phyloP scores from a whole-genome alignment of 2,329 filamentous ascomycete genomes.

The Biscogniauxia marginata region DNA sequence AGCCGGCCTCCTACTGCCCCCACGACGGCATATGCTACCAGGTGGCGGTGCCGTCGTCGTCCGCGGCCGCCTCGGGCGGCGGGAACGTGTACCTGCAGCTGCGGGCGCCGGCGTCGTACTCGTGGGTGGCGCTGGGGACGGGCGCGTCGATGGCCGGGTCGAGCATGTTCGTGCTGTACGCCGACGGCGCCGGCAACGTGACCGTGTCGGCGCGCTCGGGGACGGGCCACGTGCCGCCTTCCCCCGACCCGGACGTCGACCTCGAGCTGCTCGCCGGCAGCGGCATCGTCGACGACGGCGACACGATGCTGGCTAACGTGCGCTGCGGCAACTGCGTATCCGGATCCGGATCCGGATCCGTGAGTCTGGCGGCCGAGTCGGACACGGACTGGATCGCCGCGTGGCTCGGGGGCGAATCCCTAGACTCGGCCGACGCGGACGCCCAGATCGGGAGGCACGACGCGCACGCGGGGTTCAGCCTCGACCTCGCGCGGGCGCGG shows the following conservation, averaged over 20 bases:
- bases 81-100: constrained; percentile 64
- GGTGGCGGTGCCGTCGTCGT: constrained; percentile 53
- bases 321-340: constrained; percentile 51
- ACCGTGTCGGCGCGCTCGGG: constrained; percentile 59
- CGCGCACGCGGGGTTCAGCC: constrained; percentile 39
- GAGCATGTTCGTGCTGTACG: constrained; percentile 64
- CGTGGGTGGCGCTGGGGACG: constrained; percentile 60
- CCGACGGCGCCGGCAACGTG: constrained; percentile 56
- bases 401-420: constrained; percentile 47
- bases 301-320: constrained; percentile 60
- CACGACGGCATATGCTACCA: constrained; percentile 49
- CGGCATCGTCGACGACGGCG: constrained; percentile 46
- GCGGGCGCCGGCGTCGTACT: constrained; percentile 49
- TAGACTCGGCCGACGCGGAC: constrained; percentile 42
- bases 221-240: constrained; percentile 47
- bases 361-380: constrained; percentile 40
- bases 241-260: constrained; percentile 40
- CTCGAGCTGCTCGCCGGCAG: constrained; percentile 58
- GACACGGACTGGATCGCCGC: constrained; percentile 52
- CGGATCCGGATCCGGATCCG: constrained; percentile 42
- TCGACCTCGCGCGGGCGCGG: constrained; percentile 49
- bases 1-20: constrained; percentile 41
- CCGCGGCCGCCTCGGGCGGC: constrained; percentile 44
- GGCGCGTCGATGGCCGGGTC: constrained; percentile 54
- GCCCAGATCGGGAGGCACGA: constrained; percentile 48